Conservation (phyloP, 2,329 filamentous ascomycete species). For the Neonectria ditissima region DNA sequence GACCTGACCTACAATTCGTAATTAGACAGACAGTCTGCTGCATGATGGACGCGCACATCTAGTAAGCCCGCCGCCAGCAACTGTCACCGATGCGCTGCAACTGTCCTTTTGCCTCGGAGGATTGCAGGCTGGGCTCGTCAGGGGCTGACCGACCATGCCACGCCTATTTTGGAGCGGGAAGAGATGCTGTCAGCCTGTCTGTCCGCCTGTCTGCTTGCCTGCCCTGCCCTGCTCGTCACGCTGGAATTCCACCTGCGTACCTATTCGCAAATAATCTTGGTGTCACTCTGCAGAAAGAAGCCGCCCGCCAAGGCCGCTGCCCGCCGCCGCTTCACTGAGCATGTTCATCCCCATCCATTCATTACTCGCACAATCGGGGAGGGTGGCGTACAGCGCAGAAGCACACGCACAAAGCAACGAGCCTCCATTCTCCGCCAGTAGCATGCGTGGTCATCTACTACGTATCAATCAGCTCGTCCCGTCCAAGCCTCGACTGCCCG, state of each 20-base stretch:
- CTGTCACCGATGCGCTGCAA: neutral
- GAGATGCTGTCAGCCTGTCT: slow-evolving; percentile 40
- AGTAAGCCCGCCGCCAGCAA: slow-evolving; percentile 11
- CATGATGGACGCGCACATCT: slow-evolving; percentile 6
- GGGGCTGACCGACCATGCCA: slow-evolving; percentile 38
- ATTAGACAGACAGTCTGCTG: neutral
- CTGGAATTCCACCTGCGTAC: slow-evolving; percentile 19
- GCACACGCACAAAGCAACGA: slow-evolving; percentile 22
- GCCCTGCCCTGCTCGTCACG: slow-evolving; percentile 27
- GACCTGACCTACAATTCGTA: slow-evolving; percentile 9
- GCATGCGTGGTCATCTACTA: slow-evolving; percentile 20
- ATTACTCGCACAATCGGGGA: slow-evolving; percentile 21
- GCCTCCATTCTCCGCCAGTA: slow-evolving; percentile 21
- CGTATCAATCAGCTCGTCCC: slow-evolving; percentile 28
- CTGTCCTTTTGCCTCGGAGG: slow-evolving; percentile 22
- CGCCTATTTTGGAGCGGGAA: slow-evolving; percentile 35
- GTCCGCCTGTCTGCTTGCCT: slow-evolving; percentile 25
- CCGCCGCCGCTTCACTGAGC: neutral
- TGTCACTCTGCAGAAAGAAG: slow-evolving; percentile 5
- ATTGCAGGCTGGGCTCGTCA: slow-evolving; percentile 34
- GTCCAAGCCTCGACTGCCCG: slow-evolving; percentile 33
- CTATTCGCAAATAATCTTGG: slow-evolving; percentile 20
- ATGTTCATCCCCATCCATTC: slow-evolving; percentile 14
- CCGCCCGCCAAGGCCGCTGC: slow-evolving; percentile 19
- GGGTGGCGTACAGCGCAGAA: slow-evolving; percentile 3